Conservation (phyloP, 177 flowering plant species). For the Vitis hybrid region DNA sequence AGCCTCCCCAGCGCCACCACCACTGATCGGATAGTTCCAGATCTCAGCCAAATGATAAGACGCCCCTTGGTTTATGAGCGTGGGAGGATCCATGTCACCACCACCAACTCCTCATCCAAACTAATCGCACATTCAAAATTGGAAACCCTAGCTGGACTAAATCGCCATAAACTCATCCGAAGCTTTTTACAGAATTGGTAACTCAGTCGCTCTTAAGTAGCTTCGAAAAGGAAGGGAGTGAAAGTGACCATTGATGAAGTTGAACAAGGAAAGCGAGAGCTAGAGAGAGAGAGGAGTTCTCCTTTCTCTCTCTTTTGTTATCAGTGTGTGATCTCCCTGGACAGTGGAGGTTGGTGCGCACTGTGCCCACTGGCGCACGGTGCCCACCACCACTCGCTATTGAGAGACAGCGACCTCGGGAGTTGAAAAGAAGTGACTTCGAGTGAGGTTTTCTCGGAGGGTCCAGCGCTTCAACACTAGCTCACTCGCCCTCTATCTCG, state of each 20-base stretch:
- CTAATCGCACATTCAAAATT: not conserved
- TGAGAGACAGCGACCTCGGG: slow-evolving; percentile 39
- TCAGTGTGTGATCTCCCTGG: slow-evolving; percentile 9
- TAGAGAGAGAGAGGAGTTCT: slow-evolving; percentile 6
- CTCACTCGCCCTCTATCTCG: not conserved
- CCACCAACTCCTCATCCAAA: not conserved
- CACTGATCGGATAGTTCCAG: slow-evolving; percentile 47
- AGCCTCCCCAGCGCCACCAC: slow-evolving; percentile 11
- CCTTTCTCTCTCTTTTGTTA: not conserved
- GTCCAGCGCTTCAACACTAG: slow-evolving; percentile 14
- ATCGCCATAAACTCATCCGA: not conserved
- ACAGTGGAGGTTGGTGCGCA: slow-evolving; percentile 23
- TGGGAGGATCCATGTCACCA: slow-evolving; percentile 46
- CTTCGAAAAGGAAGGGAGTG: slow-evolving; percentile 6
- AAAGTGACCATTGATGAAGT: slow-evolving; percentile 2
- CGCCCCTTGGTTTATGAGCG: slow-evolving; percentile 31
- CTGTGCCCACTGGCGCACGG: slow-evolving; percentile 18
- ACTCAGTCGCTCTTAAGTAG: slow-evolving; percentile 2
- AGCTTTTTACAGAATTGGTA: too few relatives aligned
- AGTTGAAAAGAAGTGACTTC: slow-evolving; percentile 37
- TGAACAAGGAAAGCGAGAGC: slow-evolving; percentile 6
- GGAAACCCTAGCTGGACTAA: not conserved
- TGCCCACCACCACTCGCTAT: slow-evolving; percentile 15
- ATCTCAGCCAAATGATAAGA: slow-evolving; percentile 48
- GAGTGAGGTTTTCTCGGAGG: slow-evolving; percentile 40